A percentile compares a stretch with the other conserved stretches of the same genome.
phyloP scores from a whole-genome alignment of 352 stramenopile species.

The Pythium myriotylum region DNA sequence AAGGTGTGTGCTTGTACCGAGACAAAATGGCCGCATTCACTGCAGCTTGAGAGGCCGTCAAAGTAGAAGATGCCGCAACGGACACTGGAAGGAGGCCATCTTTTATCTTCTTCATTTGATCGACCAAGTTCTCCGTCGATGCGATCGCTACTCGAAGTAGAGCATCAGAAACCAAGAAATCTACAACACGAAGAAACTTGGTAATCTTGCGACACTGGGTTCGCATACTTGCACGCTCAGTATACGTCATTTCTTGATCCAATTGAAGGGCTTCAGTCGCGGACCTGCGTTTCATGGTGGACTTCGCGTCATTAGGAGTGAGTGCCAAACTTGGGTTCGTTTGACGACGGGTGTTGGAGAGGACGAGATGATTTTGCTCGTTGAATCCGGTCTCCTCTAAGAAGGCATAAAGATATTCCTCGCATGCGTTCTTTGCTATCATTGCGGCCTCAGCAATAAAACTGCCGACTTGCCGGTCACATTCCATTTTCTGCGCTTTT shows the following conservation, averaged over 20 bases:
- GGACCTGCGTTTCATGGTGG: slow-evolving; percentile 5
- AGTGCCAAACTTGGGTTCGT: slow-evolving; percentile 2
- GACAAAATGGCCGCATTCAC: slow-evolving; percentile 30
- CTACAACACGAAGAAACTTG: slow-evolving; percentile 91
- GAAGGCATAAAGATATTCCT: slow-evolving; percentile 62
- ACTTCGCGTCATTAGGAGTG: background rate
- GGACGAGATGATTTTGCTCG: slow-evolving; percentile 16
- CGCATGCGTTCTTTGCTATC: slow-evolving; percentile 64
- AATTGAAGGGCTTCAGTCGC: slow-evolving; percentile 23
- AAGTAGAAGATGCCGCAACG: background rate
- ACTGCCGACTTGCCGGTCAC: slow-evolving; percentile 55
- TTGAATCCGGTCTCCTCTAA: slow-evolving; percentile 65
- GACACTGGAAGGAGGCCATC: slow-evolving; percentile 6
- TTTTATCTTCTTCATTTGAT: slow-evolving; percentile 52
- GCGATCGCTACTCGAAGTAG: slow-evolving; percentile 72
- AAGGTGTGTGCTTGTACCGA: slow-evolving; percentile 32
- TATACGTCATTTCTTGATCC: slow-evolving; percentile 91
- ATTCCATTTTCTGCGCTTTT: slow-evolving; percentile 70
- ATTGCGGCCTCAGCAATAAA: slow-evolving; percentile 62
- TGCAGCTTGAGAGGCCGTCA: slow-evolving; percentile 25
- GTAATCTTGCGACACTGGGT: slow-evolving; percentile 91
- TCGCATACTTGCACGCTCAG: slow-evolving; percentile 91
- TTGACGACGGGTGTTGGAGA: background rate
- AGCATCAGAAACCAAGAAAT: slow-evolving; percentile 88
- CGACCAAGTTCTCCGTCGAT: slow-evolving; percentile 45